Evolutionary conservation across 1,284 basidiomycete species (phyloP).

Genomic region (Wallemia mellicola): DNA sequence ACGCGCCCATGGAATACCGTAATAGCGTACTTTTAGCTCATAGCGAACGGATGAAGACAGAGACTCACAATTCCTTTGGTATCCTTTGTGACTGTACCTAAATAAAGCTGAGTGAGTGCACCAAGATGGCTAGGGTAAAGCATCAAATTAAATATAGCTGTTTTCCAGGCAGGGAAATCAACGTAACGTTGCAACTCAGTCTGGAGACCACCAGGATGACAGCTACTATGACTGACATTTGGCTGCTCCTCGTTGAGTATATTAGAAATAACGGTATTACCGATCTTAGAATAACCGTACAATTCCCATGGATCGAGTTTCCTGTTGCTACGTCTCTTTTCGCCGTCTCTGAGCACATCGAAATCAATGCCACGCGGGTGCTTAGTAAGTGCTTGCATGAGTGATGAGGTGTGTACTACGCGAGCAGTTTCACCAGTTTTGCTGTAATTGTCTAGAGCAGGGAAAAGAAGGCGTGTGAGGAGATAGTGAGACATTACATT

Average conservation of each 20-base stretch:
- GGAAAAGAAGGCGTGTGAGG: not conserved
- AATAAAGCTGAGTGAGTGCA: not conserved
- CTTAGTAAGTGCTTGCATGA: not conserved
- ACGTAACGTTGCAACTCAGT: not conserved
- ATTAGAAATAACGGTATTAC: not conserved
- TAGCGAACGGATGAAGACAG: too few species aligned
- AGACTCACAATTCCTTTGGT: not conserved
- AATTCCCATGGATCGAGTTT: not conserved
- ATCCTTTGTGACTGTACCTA: not conserved
- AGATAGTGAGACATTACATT: constrained; percentile 3
- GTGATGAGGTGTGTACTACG: not conserved
- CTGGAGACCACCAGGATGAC: not conserved
- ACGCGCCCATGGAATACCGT: not conserved
- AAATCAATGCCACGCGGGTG: not conserved
- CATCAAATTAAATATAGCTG: not conserved
- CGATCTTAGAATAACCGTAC: not conserved
- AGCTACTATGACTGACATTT: not conserved
- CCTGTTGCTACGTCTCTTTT: not conserved
- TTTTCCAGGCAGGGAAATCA: not conserved
- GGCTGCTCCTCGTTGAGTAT: not conserved
- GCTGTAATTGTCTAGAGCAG: not conserved
- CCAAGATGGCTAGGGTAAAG: not conserved
- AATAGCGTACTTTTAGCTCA: too few species aligned
- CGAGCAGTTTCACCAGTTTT: not conserved
- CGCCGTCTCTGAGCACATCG: not conserved